A percentile compares a stretch with the other conserved stretches of the same genome.
These are phyloP conservation scores for Tricholoma furcatifolium DNA, from an alignment of 768 basidiomycete species.

Conservation along the genomic window DNA sequence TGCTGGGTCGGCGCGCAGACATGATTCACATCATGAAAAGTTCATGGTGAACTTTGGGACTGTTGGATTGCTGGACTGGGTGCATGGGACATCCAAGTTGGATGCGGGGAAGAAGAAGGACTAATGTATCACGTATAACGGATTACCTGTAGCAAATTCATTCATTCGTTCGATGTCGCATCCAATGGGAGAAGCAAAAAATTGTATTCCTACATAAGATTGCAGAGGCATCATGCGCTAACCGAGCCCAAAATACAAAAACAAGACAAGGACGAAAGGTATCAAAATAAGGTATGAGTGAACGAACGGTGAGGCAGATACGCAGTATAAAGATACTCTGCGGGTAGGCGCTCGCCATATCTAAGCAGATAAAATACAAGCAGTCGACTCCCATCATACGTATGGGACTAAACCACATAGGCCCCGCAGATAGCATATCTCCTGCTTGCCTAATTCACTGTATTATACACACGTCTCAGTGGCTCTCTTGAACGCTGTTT, in stretches of 20 bases:
- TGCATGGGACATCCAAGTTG: slow-evolving; percentile 17
- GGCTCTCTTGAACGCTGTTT: slow-evolving; percentile 19
- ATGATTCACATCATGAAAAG: slow-evolving; percentile 29
- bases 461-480: neutral
- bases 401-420: slow-evolving; percentile 7
- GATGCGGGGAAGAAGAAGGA: slow-evolving; percentile 4
- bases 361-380: slow-evolving; percentile 17
- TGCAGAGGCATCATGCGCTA: slow-evolving; percentile 8
- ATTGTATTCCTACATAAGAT: slow-evolving; percentile 14
- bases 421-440: slow-evolving; percentile 1
- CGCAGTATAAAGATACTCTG: slow-evolving; percentile 9
- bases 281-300: slow-evolving; percentile 12
- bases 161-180: too few relatives aligned
- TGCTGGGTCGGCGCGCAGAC: slow-evolving; percentile 19
- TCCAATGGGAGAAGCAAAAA: neutral
- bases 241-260: slow-evolving; percentile 11
- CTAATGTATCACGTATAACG: too few relatives aligned
- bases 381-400: slow-evolving; percentile 7
- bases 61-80: slow-evolving; percentile 25
- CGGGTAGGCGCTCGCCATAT: slow-evolving; percentile 6
- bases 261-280: slow-evolving; percentile 4
- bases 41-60: slow-evolving; percentile 26
- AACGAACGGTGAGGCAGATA: slow-evolving; percentile 10
- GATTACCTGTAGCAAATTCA: neutral
- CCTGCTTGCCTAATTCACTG: slow-evolving; percentile 2